Evolutionary conservation across 208 protist species (phyloP), one percentile per base, ranked within the genome.

Genomic region (Acanthamoeba lenticulata): DNA sequence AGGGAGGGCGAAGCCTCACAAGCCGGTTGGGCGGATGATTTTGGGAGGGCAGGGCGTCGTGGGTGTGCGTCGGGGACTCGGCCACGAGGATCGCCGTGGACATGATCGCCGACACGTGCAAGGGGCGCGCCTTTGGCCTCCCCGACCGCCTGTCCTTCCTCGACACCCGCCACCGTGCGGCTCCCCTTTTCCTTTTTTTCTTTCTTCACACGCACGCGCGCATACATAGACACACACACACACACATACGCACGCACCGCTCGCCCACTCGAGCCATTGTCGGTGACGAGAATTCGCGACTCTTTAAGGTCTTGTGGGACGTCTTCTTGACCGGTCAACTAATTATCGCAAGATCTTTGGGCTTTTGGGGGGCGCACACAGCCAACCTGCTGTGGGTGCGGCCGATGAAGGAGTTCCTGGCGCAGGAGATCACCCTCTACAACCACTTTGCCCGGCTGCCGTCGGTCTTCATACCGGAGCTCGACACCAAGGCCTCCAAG

Each of bases 391-490:
- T 86, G 77, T 86, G 21, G 21, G 77, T 86, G 47, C 40, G 47
- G 77, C 77, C 77, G 17, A 86, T 86, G 77, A 86, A 86, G 34
- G 77, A 86, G 77, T 86, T 86, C 47, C 34, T 86, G 77, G 77
- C 77, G 6, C 40, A 86, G 42, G 77, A 86, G 38, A 27, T 86
- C n/a, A 38, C 77, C 24, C 34, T 86, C 21, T 86, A 86, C 77
- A 57, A 47, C 47, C 77, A 52, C 42, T 21, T 47, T 21, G n/a
- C n/a, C 6, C 34, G 52, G 77, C 47, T 86, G 77, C 19, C 77
- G 2, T 9, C 77, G 6, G 77, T 86, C 17, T 86, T 86, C 34
- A 86, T 86, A 9, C 77, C 77, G 11, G 6, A 86, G 77, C 77
- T 86, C 36, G 77, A 86, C 42, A 86, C 77, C 44, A 86, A 86